Conservation (phyloP, 345 rosid species). For the Eucalyptus cloeziana region DNA sequence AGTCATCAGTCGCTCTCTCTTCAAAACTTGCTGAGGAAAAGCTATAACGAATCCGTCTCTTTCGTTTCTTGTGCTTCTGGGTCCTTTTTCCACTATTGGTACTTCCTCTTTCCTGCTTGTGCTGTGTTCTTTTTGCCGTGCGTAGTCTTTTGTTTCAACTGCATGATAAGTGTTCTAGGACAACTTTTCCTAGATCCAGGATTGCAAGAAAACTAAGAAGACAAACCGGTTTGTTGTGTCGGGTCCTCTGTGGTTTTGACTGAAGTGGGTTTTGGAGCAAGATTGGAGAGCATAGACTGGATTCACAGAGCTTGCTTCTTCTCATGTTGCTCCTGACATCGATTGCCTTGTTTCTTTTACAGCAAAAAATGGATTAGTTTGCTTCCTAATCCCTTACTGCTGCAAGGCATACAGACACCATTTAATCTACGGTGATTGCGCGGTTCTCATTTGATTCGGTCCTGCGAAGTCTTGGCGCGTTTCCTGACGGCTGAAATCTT, state of each 20-base stretch:
- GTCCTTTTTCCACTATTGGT: not conserved
- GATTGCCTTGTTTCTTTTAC: slow-evolving; percentile 13
- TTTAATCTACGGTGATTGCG: not conserved
- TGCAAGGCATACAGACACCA: slow-evolving; percentile 8
- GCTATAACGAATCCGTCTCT: not conserved
- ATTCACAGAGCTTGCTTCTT: slow-evolving; percentile 39
- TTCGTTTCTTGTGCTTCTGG: not conserved
- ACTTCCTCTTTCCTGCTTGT: not conserved
- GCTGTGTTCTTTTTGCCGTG: not conserved
- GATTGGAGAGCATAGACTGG: slow-evolving; percentile 47
- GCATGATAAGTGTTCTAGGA: not conserved
- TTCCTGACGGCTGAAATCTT: not conserved
- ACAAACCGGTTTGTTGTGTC: not conserved
- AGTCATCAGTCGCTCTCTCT: not conserved
- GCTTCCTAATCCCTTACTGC: slow-evolving; percentile 10
- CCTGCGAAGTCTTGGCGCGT: not conserved
- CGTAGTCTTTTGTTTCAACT: not conserved
- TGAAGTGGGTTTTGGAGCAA: slow-evolving; percentile 19
- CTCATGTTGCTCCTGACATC: slow-evolving; percentile 55
- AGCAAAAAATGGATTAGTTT: slow-evolving; percentile 6
- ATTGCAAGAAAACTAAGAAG: not conserved
- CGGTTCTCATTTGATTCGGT: not conserved
- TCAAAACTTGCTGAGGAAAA: not conserved
- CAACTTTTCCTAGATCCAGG: not conserved
- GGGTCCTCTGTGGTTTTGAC: not conserved